phyloP scores from a whole-genome alignment of 257 asterid genomes.

The Solanum arcanum region DNA sequence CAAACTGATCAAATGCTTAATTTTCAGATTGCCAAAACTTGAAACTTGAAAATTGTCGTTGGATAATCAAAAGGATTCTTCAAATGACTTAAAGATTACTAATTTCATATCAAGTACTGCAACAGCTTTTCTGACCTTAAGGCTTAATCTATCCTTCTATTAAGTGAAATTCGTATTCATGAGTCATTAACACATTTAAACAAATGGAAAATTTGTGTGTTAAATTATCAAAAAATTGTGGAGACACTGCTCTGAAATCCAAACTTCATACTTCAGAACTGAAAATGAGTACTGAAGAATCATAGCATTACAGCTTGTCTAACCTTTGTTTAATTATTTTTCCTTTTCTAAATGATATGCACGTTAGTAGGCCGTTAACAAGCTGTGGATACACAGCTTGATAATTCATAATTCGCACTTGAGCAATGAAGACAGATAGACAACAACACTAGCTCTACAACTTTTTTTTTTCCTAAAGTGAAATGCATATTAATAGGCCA shows the following conservation, averaged over 20 bases:
- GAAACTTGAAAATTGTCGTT: background rate
- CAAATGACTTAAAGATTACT: background rate
- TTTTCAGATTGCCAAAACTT: background rate
- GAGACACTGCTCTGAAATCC: background rate
- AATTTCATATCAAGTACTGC: background rate
- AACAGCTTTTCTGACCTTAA: background rate
- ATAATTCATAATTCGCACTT: background rate
- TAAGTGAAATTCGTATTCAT: background rate
- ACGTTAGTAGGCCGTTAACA: background rate
- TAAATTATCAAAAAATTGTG: background rate
- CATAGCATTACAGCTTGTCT: background rate
- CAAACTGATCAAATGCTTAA: background rate
- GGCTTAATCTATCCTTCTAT: background rate
- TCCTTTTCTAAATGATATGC: background rate
- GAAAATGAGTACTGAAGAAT: background rate
- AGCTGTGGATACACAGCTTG: background rate
- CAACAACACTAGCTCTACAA: background rate
- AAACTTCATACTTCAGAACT: background rate
- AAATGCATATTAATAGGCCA: background rate
- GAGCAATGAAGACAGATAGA: background rate
- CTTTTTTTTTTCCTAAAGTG: background rate
- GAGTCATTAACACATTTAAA: background rate
- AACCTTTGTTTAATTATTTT: background rate
- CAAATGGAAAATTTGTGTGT: background rate
- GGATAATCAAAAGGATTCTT: background rate